Base-by-base conservation (phyloP, 495 filamentous ascomycete species). In the Daldinia decipiens region DNA sequence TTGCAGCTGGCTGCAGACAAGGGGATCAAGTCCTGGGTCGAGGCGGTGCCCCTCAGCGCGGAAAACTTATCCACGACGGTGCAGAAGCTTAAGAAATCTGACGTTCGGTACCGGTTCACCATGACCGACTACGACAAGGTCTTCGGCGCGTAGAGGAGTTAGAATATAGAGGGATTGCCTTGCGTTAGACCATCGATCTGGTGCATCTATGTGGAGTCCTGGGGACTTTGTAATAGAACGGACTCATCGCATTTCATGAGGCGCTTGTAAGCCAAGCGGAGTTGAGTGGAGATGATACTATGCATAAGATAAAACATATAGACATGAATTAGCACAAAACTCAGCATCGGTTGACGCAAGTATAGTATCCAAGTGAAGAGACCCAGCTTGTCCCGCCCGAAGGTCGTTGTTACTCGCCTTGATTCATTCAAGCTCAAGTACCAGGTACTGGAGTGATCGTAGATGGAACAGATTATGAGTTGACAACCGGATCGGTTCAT, bases 11-110 rank as follows among this genome's bases (percentile, higher is more conserved):
- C 93, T 1, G 89, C 87, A 7, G 91, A 95, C 71, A 92, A 92
- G 87, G 89, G 89, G 1, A 86, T 97, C 62, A 89, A 90, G 82
- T 87, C 89, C 32, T 93, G 91, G 91, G 91, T 97, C 24, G 86
- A 97, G 83, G 88, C 89, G 74, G 83, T 95, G 39, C 82, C 87
- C 34, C 90, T 97, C 71, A 87, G 85, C 62, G 87, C 87, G 63
- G 85, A 90, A 78, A 90, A 90, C 5, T 84, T 92, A 74, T 86
- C 86, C 71, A 83, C 88, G 79, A 89, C 88, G 2, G 85, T 96
- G 73, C 73, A 84, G 74, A 84, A 87, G 60, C 86, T 97, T 72
- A 81, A 89, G 63, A 89, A 90, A 63, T 92, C 88, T 54, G 89
- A 93, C 73, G 81, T 84, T 1, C 70, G 80, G 63, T 87, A 87